phyloP scores from a whole-genome alignment of 768 basidiomycete genomes.

The Steccherinum ochraceum region DNA sequence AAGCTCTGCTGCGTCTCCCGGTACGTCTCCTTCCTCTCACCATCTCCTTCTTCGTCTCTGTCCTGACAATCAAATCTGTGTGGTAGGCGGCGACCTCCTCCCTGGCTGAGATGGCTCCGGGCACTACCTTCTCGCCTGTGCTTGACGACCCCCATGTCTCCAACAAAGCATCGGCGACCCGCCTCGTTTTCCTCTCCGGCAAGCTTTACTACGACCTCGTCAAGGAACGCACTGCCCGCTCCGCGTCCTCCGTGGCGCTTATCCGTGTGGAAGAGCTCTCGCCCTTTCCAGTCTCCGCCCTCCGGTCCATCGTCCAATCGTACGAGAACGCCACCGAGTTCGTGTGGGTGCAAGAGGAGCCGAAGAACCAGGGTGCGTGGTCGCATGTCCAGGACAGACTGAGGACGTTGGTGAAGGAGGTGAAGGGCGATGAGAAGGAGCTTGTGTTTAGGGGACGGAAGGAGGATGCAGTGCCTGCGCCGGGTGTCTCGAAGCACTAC shows the following conservation, averaged over 20 bases:
- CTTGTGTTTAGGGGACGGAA: constrained; percentile 60
- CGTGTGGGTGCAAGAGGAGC: constrained; percentile 83
- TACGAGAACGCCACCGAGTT: constrained; percentile 40
- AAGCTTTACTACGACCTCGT: constrained; percentile 87
- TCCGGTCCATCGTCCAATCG: constrained; percentile 37
- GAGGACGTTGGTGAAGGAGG: neutral
- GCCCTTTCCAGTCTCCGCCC: constrained; percentile 73
- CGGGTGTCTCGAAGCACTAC: constrained; percentile 70
- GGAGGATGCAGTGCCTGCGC: constrained; percentile 70
- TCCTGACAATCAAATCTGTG: neutral
- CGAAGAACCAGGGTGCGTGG: constrained; percentile 82
- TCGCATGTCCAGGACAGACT: constrained; percentile 7
- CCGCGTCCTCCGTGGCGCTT: constrained; percentile 43
- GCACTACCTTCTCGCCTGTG: constrained; percentile 63
- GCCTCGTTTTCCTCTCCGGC: constrained; percentile 72
- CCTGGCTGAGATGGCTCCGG: constrained; percentile 52
- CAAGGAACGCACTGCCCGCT: constrained; percentile 52
- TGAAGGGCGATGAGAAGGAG: constrained; percentile 22
- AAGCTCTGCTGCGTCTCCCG: constrained; percentile 71
- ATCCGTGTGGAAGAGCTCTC: constrained; percentile 81
- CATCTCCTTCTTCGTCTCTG: neutral
- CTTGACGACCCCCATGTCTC: constrained; percentile 42
- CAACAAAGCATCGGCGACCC: constrained; percentile 36
- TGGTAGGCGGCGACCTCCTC: constrained; percentile 67
- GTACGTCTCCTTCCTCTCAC: constrained; percentile 35